A percentile compares a stretch with the other conserved stretches of the same genome.
These are phyloP conservation scores for Aspergillus saccharolyticus DNA, from an alignment of 495 filamentous ascomycete species.

Conservation along the genomic window DNA sequence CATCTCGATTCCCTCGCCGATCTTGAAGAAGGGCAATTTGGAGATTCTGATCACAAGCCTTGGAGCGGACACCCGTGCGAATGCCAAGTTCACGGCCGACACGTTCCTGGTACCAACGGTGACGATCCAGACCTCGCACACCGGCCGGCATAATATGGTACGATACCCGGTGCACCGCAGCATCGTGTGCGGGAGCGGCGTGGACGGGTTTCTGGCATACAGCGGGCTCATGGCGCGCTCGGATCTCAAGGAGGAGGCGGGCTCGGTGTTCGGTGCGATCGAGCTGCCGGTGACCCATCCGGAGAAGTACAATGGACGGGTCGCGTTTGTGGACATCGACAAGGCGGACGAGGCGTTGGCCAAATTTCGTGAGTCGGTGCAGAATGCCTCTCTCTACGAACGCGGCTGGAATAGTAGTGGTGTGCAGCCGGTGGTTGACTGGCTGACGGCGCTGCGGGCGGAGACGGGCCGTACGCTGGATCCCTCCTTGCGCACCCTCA, in stretches of 20 bases:
- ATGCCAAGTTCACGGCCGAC: slow-evolving; percentile 48
- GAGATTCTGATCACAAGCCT: slow-evolving; percentile 72
- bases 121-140: slow-evolving; percentile 57
- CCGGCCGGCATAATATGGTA: slow-evolving; percentile 56
- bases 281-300: slow-evolving; percentile 41
- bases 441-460: slow-evolving; percentile 53
- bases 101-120: slow-evolving; percentile 68
- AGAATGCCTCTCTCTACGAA: slow-evolving; percentile 66
- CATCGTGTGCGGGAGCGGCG: slow-evolving; percentile 66
- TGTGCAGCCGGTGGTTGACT: slow-evolving; percentile 58
- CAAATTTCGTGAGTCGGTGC: slow-evolving; percentile 60
- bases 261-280: slow-evolving; percentile 51
- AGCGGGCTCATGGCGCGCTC: slow-evolving; percentile 38
- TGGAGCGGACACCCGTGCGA: slow-evolving; percentile 34
- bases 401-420: slow-evolving; percentile 68
- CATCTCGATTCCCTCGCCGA: slow-evolving; percentile 60
- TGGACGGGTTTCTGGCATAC: slow-evolving; percentile 49
- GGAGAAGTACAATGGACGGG: slow-evolving; percentile 22
- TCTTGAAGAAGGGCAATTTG: slow-evolving; percentile 61
- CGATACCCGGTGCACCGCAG: slow-evolving; percentile 83
- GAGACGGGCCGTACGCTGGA: slow-evolving; percentile 45
- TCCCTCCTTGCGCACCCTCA: slow-evolving; percentile 56
- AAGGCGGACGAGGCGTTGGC: slow-evolving; percentile 54
- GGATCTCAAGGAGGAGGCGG: slow-evolving; percentile 30
- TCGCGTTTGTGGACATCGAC: slow-evolving; percentile 51